Conservation (phyloP, 1,284 basidiomycete species). For the Trichosporon inkin region DNA sequence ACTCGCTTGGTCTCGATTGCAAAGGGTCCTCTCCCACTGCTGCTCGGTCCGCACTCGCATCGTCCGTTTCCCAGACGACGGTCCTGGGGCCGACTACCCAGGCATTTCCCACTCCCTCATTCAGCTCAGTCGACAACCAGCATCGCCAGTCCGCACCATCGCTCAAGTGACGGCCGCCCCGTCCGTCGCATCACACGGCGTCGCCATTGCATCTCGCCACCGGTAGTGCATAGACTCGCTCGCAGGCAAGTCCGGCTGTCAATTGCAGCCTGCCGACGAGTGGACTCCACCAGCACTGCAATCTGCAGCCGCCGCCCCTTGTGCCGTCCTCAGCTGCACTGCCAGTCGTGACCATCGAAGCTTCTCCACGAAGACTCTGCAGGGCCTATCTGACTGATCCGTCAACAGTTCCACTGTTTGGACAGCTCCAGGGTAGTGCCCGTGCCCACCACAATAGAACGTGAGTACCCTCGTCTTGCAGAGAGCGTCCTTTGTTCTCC, state of each 20-base stretch:
- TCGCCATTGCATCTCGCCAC: no score
- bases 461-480: background rate
- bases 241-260: no score
- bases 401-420: background rate
- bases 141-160: background rate
- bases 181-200: background rate
- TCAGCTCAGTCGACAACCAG: background rate
- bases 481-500: background rate
- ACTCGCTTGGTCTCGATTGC: constrained; percentile 4
- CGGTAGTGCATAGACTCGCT: no score
- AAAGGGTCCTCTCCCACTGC: background rate
- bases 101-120: background rate
- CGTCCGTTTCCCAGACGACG: constrained; percentile 8
- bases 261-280: background rate
- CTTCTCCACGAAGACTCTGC: background rate
- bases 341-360: background rate
- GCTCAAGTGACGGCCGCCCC: background rate
- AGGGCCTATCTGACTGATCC: constrained; percentile 2
- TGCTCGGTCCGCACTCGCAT: constrained; percentile 6
- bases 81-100: background rate
- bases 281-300: background rate
- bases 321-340: background rate
- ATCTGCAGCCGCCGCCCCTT: background rate
- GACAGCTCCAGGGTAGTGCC: constrained; percentile 1
- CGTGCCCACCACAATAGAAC: constrained; percentile 6